These are phyloP conservation scores for Trichophyton benhamiae DNA, from an alignment of 2,329 filamentous ascomycete genomes.

Conservation along the genomic window DNA sequence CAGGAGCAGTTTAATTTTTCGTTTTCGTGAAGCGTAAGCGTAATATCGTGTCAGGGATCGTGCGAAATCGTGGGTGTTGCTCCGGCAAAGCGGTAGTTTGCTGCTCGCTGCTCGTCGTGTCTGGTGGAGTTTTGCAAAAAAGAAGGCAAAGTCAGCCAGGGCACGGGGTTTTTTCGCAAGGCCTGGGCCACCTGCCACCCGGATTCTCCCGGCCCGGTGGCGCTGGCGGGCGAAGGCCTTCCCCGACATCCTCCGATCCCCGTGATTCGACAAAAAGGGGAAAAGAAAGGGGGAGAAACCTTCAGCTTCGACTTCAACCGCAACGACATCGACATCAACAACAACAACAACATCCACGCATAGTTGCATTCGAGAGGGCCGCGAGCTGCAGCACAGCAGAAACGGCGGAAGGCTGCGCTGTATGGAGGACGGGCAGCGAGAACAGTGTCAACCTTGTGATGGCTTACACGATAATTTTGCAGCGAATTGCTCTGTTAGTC, in stretches of 20 bases:
- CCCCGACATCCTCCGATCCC: background rate
- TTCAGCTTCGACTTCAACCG: background rate
- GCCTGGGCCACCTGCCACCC: conserved; percentile 1
- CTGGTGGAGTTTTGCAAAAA: background rate
- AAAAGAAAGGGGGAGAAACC: background rate
- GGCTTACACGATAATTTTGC: background rate
- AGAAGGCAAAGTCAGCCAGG: background rate
- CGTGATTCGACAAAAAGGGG: background rate
- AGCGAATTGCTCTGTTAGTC: background rate
- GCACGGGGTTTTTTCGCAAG: background rate
- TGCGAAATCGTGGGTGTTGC: background rate
- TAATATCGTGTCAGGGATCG: background rate
- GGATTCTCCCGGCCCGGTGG: conserved; percentile 1
- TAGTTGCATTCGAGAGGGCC: no score
- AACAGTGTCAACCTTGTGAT: background rate
- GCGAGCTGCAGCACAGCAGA: no score
- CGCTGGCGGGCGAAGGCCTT: background rate
- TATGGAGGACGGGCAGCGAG: background rate
- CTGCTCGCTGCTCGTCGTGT: background rate
- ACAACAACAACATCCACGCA: background rate
- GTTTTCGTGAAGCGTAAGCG: background rate
- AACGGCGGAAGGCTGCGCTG: no score
- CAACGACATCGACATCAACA: background rate
- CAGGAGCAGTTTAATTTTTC: conserved; percentile 2
- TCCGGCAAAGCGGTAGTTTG: background rate